Percentiles rank a stretch among this genome's conserved stretches.
Conservation (phyloP, 2,329 filamentous ascomycete genomes). For the Massarina eburnea region DNA sequence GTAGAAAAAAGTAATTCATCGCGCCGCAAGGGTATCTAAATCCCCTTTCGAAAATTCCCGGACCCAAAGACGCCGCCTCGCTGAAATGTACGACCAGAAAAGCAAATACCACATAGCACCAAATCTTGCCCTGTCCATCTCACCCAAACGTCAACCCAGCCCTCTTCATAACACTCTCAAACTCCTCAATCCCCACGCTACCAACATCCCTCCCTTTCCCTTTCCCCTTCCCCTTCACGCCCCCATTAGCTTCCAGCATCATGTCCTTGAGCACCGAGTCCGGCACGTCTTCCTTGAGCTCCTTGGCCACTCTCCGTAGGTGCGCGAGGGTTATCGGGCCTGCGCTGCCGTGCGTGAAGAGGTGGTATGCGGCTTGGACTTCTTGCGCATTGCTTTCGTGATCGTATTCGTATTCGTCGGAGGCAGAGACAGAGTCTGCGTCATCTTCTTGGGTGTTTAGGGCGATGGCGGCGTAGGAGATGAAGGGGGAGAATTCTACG, state of each 20-base stretch:
- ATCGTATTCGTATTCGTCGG: constrained; percentile 50
- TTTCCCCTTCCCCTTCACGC: constrained; percentile 56
- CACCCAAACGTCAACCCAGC: constrained; percentile 76
- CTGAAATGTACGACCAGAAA: not conserved
- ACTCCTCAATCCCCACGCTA: constrained; percentile 77
- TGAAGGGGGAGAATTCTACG: constrained; percentile 77
- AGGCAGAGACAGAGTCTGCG: constrained; percentile 33
- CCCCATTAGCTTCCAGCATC: constrained; percentile 91
- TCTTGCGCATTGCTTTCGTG: constrained; percentile 57
- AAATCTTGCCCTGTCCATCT: constrained; percentile 33
- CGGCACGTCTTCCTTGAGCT: constrained; percentile 79
- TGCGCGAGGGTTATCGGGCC: constrained; percentile 78
- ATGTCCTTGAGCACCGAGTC: constrained; percentile 89
- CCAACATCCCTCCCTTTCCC: constrained; percentile 62
- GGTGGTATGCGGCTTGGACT: constrained; percentile 75
- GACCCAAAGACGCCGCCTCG: not conserved
- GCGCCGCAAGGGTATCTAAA: too few species aligned
- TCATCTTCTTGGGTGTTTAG: constrained; percentile 55
- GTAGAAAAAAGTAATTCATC: too few species aligned
- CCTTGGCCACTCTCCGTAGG: constrained; percentile 74
- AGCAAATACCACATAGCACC: not conserved
- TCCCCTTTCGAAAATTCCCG: too few species aligned
- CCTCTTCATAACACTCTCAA: constrained; percentile 80
- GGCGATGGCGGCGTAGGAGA: constrained; percentile 86
- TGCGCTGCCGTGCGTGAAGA: constrained; percentile 67